These are phyloP conservation scores for Grigorovia transvaalensis DNA, from an alignment of 805 yeast species.

Conservation along the genomic window DNA sequence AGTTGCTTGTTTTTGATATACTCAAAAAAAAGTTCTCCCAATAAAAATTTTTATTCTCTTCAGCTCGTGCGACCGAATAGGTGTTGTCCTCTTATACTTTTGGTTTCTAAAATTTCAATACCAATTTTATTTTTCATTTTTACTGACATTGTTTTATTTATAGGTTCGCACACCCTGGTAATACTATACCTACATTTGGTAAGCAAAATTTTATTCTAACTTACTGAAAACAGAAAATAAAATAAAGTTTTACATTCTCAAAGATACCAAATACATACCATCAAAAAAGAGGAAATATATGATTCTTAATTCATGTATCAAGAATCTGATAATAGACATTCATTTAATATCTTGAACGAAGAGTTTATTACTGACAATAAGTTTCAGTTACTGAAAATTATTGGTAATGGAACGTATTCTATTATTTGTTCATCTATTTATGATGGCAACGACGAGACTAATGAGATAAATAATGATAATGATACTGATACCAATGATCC, in stretches of 20 bases:
- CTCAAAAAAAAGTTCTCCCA: too few species aligned
- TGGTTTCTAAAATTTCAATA: background rate
- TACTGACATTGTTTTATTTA: too few species aligned
- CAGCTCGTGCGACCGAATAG: background rate
- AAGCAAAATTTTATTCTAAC: background rate
- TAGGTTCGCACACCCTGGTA: background rate
- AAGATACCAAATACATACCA: background rate
- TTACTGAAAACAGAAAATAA: background rate
- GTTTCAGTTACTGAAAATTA: slow-evolving; percentile 76
- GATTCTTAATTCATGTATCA: slow-evolving; percentile 6
- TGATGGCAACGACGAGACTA: slow-evolving; percentile 17
- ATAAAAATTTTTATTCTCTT: background rate
- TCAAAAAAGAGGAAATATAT: background rate
- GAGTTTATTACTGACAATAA: slow-evolving; percentile 84
- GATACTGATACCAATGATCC: background rate
- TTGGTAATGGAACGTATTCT: slow-evolving; percentile 97
- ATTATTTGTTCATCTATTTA: slow-evolving; percentile 89
- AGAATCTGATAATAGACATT: slow-evolving; percentile 19
- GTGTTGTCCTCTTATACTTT: background rate
- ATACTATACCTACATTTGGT: background rate
- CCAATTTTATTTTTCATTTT: background rate
- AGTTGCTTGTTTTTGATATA: too few species aligned
- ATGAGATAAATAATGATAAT: background rate
- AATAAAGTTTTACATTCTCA: background rate
- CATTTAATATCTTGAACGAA: slow-evolving; percentile 66